phyloP scores from a whole-genome alignment of 495 filamentous ascomycete species.

The Bryoglossum gracile region DNA sequence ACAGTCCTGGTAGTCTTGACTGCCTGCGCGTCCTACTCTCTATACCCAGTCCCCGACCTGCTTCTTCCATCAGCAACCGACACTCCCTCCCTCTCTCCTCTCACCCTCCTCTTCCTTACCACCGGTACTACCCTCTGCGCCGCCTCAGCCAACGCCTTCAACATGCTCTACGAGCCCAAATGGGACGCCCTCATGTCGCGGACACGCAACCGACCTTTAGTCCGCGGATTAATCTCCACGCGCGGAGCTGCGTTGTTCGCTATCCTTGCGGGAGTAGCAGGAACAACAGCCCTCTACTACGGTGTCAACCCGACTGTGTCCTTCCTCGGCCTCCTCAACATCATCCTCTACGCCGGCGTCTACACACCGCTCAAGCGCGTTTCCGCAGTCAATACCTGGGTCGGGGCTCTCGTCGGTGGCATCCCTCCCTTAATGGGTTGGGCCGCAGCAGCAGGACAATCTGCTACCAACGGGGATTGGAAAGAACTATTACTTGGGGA shows the following conservation, averaged over 20 bases:
- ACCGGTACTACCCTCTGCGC: constrained; percentile 78
- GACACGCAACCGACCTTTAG: constrained; percentile 82
- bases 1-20: constrained; percentile 87
- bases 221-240: constrained; percentile 71
- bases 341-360: constrained; percentile 78
- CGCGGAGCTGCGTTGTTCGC: constrained; percentile 77
- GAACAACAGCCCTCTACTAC: constrained; percentile 64
- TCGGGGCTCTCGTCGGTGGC: constrained; percentile 83
- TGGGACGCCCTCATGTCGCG: constrained; percentile 90
- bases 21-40: constrained; percentile 83
- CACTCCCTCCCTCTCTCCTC: constrained; percentile 76
- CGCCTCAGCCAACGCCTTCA: constrained; percentile 85
- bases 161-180: constrained; percentile 91
- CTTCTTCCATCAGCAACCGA: constrained; percentile 61
- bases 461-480: constrained; percentile 68
- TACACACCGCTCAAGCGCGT: constrained; percentile 92
- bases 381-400: constrained; percentile 88
- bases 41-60: constrained; percentile 80
- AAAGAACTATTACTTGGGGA: constrained; percentile 69
- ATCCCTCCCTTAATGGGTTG: constrained; percentile 98
- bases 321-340: constrained; percentile 77
- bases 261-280: constrained; percentile 53
- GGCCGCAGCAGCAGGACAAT: constrained; percentile 86
- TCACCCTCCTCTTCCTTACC: constrained; percentile 90
- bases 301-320: constrained; percentile 93